phyloP scores from a whole-genome alignment of 2,329 filamentous ascomycete genomes.

The Pseudohalonectria lignicola region DNA sequence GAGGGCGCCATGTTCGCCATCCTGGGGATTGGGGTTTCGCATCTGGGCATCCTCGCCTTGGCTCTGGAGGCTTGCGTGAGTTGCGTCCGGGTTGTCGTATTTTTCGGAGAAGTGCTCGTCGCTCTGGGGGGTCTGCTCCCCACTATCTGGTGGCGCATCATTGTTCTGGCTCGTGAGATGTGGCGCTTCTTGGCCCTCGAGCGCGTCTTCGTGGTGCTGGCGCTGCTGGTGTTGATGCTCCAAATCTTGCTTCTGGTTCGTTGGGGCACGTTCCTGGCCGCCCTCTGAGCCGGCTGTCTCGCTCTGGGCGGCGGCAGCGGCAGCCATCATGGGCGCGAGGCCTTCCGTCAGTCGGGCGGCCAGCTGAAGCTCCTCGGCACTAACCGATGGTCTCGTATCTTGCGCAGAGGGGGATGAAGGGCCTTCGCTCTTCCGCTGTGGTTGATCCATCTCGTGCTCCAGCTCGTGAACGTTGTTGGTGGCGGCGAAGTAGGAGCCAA shows the following conservation, averaged over 20 bases:
- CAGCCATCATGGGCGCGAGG: conserved; percentile 38
- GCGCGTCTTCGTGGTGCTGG: no score
- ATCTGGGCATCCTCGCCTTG: conserved; percentile 14
- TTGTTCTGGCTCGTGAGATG: no score
- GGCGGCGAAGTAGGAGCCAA: conserved; percentile 27
- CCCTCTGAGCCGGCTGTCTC: conserved; percentile 17
- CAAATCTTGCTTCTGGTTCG: no score
- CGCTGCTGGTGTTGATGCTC: no score
- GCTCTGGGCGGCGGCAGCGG: conserved; percentile 28
- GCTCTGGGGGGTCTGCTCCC: conserved; percentile 16
- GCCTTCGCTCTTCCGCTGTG: conserved; percentile 11
- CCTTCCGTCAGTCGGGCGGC: conserved; percentile 47
- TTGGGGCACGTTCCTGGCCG: no score
- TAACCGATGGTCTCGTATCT: conserved; percentile 18
- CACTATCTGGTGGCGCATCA: neutral
- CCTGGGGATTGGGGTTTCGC: neutral
- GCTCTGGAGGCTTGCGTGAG: conserved; percentile 26
- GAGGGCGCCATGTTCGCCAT: neutral
- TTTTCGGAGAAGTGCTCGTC: conserved; percentile 14
- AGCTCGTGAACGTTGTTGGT: conserved; percentile 5
- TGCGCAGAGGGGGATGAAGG: conserved; percentile 27
- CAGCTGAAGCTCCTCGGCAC: conserved; percentile 43
- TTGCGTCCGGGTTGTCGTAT: no score
- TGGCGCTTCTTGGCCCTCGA: no score
- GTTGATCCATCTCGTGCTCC: conserved; percentile 17